Conservation (phyloP, 257 asterid genomes). For the Solanum paucissectum region DNA sequence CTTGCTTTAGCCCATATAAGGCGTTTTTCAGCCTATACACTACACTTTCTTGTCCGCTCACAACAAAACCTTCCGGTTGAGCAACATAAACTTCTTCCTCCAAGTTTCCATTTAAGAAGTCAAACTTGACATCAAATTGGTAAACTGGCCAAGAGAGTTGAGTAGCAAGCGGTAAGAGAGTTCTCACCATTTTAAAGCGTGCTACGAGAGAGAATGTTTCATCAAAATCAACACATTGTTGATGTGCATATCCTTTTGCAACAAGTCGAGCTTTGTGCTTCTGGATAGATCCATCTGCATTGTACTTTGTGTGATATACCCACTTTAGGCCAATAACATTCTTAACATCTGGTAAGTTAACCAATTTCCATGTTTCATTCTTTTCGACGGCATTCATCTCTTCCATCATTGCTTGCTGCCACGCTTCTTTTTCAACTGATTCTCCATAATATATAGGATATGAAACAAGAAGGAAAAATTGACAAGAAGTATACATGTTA, state of each 20-base stretch:
- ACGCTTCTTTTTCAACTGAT: neutral
- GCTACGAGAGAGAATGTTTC: neutral
- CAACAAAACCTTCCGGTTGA: too few relatives aligned
- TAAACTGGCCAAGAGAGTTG: neutral
- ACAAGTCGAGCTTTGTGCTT: neutral
- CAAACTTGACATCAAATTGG: neutral
- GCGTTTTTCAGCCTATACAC: too few relatives aligned
- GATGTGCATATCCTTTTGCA: too few relatives aligned
- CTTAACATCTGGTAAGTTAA: neutral
- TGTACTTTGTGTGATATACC: neutral
- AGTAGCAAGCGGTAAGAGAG: neutral
- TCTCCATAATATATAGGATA: neutral
- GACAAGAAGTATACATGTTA: too few relatives aligned
- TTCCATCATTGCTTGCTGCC: neutral
- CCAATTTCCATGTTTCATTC: neutral
- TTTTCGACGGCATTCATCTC: too few relatives aligned
- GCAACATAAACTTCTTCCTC: neutral
- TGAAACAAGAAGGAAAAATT: too few relatives aligned
- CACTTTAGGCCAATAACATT: neutral
- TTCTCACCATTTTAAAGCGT: too few relatives aligned
- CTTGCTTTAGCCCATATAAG: too few relatives aligned
- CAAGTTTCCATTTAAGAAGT: neutral
- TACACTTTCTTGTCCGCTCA: too few relatives aligned
- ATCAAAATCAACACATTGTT: neutral
- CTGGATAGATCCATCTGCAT: neutral